Evolutionary conservation across 345 rosid genomes (phyloP), one percentile per base, ranked within the genome.

Genomic region (Abelmoschus esculentus): DNA sequence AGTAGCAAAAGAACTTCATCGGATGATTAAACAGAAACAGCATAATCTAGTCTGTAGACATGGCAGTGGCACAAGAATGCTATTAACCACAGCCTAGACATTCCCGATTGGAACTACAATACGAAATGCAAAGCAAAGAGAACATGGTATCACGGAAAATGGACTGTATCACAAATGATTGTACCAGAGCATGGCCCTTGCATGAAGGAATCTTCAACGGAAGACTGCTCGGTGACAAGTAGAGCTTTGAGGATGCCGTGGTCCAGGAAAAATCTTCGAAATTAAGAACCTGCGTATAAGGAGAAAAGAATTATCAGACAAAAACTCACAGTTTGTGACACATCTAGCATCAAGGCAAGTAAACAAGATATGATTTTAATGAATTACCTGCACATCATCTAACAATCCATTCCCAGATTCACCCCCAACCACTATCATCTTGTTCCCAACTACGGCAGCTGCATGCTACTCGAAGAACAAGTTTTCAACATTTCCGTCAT

Each of bases 151-250:
- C 31, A 19, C 31, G 13, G 46, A 58, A 29, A 66, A 19, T 36
- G 38, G 67, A 64, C 26, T 46, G 65, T 14, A 47, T 49, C 63
- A 72, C 50, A 70, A 18, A 32, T 15, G 76, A 56, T 26, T 55
- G 19, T 88, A 95, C 99, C 97, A 95, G 81, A 80, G 90, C 71
- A 70, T 95, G 99, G 77, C 98, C 99, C 78, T 79, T 92, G 96
- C 99, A 91, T 42, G 97, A 83, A 79, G 97, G 99, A 69, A 95
- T 95, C 85, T 90, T 95, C 49, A 95, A 75, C 8, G 99, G 96
- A 67, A 95, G 81, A 82, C 90, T 91, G 85, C 88, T 91, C 34
- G 96, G 98, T 36, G 99, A 91, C 82, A 90, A 77, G 83, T 85
- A 95, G 58, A 86, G 93, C 78, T 95, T 95, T 3, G 98, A 91